A percentile compares a stretch with the other conserved stretches of the same genome.
Evolutionary conservation across 768 basidiomycete genomes (phyloP).

Genomic region (Lentinula lateritia): DNA sequence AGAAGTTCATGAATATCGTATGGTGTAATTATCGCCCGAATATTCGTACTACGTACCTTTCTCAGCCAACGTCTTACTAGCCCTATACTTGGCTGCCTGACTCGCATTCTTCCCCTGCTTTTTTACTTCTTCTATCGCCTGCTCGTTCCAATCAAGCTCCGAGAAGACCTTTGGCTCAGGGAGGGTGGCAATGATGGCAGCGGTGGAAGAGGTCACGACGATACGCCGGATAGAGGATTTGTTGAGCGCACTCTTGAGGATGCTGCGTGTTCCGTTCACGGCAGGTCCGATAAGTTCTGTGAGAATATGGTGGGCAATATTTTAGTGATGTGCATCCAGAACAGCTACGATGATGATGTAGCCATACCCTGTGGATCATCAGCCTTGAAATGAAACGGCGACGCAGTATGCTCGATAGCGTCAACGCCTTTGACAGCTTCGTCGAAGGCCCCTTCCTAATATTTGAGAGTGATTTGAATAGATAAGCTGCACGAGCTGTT

Average conservation of each 20-base stretch:
- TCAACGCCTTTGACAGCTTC: slow-evolving; percentile 74
- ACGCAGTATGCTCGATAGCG: slow-evolving; percentile 65
- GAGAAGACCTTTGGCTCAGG: slow-evolving; percentile 24
- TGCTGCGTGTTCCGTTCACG: slow-evolving; percentile 45
- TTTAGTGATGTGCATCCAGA: neutral
- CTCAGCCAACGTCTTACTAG: slow-evolving; percentile 59
- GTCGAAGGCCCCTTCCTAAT: slow-evolving; percentile 65
- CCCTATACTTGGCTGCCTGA: slow-evolving; percentile 40
- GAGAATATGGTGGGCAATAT: neutral
- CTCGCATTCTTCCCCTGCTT: slow-evolving; percentile 43
- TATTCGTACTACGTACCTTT: slow-evolving; percentile 22
- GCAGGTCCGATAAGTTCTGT: slow-evolving; percentile 52
- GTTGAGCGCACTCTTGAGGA: slow-evolving; percentile 24
- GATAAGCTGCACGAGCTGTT: neutral
- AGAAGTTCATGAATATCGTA: neutral
- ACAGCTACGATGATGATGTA: neutral
- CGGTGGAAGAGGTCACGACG: slow-evolving; percentile 56
- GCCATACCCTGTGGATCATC: slow-evolving; percentile 36
- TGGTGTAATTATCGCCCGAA: neutral
- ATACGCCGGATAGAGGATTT: slow-evolving; percentile 44
- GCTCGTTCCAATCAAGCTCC: slow-evolving; percentile 58
- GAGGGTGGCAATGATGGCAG: slow-evolving; percentile 31
- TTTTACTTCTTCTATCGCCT: slow-evolving; percentile 38
- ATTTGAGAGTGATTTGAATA: neutral
- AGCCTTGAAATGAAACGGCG: slow-evolving; percentile 46